phyloP scores from a whole-genome alignment of 108 stramenopile species.

The Epithemia pelagica region DNA sequence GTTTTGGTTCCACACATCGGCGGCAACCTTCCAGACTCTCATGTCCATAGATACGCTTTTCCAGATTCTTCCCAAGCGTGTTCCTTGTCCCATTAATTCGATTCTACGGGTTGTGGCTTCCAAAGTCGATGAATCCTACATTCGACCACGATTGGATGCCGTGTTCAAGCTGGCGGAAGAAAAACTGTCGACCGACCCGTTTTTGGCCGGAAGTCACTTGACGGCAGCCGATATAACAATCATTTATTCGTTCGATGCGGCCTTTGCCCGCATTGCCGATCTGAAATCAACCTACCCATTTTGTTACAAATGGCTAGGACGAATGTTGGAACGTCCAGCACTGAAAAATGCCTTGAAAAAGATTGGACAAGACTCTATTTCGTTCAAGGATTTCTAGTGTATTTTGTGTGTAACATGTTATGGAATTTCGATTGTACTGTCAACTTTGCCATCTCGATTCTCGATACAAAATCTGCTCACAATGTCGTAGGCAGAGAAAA shows the following conservation, averaged over 20 bases:
- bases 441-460: too few species aligned
- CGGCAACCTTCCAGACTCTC: neutral
- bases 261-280: neutral
- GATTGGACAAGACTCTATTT: constrained; percentile 1
- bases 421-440: too few species aligned
- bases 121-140: neutral
- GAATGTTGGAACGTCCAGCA: constrained; percentile 10
- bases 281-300: constrained; percentile 2
- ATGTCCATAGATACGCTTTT: constrained; percentile 9
- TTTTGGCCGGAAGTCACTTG: constrained; percentile 8
- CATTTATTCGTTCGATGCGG: constrained; percentile 10
- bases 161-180: constrained; percentile 6
- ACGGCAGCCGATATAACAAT: constrained; percentile 16
- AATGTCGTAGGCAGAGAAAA: too few species aligned
- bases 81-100: constrained; percentile 5
- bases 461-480: too few species aligned
- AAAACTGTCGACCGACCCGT: constrained; percentile 1
- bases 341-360: constrained; percentile 7
- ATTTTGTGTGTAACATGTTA: too few species aligned
- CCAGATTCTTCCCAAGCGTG: neutral
- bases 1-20: constrained; percentile 13
- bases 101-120: constrained; percentile 2
- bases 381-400: neutral
- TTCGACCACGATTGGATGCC: constrained; percentile 5
- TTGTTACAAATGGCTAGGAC: constrained; percentile 12